phyloP scores from a whole-genome alignment of 345 rosid genomes.

The Rhodamnia argentea region DNA sequence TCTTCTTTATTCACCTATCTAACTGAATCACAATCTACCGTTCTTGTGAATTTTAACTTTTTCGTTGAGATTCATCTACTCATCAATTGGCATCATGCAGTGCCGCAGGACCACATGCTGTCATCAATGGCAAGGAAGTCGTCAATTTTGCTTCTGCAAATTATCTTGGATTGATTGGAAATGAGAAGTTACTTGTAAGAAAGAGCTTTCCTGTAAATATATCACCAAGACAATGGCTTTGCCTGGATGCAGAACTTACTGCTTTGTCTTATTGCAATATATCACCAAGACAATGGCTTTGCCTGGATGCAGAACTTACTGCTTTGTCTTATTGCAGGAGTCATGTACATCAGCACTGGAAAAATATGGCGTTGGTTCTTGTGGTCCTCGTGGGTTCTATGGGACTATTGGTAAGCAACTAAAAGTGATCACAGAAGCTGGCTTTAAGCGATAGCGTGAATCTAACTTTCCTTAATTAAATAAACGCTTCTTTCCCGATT shows the following conservation, averaged over 20 bases:
- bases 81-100: conserved; percentile 19
- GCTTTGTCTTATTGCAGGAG: conserved; percentile 39
- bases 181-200: conserved; percentile 74
- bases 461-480: background rate
- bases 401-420: conserved; percentile 76
- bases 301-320: background rate
- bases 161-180: conserved; percentile 87
- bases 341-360: conserved; percentile 80
- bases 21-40: background rate
- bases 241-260: background rate
- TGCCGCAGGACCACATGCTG: conserved; percentile 86
- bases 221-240: background rate
- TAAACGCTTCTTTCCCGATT: background rate
- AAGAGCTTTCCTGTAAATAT: conserved; percentile 2
- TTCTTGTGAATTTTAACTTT: background rate
- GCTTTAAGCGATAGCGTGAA: background rate
- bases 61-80: background rate
- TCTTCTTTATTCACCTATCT: background rate
- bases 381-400: conserved; percentile 96
- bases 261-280: conserved; percentile 38
- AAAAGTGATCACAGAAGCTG: background rate
- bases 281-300: conserved; percentile 6
- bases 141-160: conserved; percentile 92
- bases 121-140: conserved; percentile 79
- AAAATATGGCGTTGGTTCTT: conserved; percentile 98